Evolutionary conservation across 2,329 filamentous ascomycete genomes (phyloP).

Genomic region (Penicillium aurantiogriseum): DNA sequence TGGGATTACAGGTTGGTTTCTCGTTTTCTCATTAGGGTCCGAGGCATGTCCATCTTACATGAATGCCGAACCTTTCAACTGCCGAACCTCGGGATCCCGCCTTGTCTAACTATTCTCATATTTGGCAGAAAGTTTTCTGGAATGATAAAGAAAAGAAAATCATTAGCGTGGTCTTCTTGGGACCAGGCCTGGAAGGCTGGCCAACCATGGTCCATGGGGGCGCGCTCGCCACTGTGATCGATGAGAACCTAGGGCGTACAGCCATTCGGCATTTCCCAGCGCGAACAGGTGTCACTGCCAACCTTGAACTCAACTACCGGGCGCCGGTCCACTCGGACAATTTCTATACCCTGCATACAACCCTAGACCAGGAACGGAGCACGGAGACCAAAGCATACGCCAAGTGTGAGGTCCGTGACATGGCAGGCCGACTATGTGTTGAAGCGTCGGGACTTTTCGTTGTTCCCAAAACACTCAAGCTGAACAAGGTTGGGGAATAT

Average conservation of each 20-base stretch:
- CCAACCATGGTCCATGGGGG: slow-evolving; percentile 71
- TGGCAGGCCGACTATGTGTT: slow-evolving; percentile 57
- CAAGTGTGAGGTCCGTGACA: slow-evolving; percentile 35
- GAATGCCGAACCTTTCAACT: slow-evolving; percentile 14
- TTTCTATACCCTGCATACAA: slow-evolving; percentile 61
- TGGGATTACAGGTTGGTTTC: slow-evolving; percentile 42
- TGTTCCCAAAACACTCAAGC: slow-evolving; percentile 52
- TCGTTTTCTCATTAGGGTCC: slow-evolving; percentile 7
- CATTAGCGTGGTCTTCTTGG: slow-evolving; percentile 66
- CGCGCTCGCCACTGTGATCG: slow-evolving; percentile 64
- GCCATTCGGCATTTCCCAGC: slow-evolving; percentile 52
- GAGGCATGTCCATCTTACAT: slow-evolving; percentile 3
- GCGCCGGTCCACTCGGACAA: slow-evolving; percentile 58
- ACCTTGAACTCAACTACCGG: slow-evolving; percentile 61
- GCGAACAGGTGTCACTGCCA: slow-evolving; percentile 56
- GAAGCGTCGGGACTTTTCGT: slow-evolving; percentile 60
- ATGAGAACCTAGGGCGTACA: slow-evolving; percentile 67
- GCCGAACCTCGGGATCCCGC: slow-evolving; percentile 19
- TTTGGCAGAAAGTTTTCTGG: slow-evolving; percentile 62
- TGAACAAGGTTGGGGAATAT: slow-evolving; percentile 40
- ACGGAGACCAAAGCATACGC: slow-evolving; percentile 42
- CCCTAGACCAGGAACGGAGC: slow-evolving; percentile 43
- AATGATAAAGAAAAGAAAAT: slow-evolving; percentile 58
- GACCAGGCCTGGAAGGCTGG: slow-evolving; percentile 65
- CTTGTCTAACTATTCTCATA: slow-evolving; percentile 18